Conservation (phyloP, 148 eudicot genomes). For the Hydrangea macrophylla region DNA sequence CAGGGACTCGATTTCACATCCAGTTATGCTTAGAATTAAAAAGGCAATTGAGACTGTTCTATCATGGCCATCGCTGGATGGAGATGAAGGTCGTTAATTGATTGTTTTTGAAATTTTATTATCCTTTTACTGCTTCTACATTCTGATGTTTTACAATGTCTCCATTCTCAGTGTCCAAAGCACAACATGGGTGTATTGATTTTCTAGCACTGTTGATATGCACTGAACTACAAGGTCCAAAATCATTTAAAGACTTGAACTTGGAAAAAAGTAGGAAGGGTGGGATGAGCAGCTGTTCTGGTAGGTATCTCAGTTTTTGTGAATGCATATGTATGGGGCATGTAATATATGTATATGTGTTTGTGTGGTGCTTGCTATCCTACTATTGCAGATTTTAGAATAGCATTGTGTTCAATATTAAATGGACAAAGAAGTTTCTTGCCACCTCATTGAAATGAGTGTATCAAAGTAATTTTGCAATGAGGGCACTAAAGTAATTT, state of each 20-base stretch:
- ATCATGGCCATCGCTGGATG: conserved; percentile 60
- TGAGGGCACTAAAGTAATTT: too few relatives aligned
- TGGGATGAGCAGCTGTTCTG: conserved; percentile 9
- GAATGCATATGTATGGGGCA: not conserved
- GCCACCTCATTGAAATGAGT: too few relatives aligned
- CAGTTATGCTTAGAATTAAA: conserved; percentile 33
- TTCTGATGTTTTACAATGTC: not conserved
- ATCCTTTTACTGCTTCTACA: conserved; percentile 4
- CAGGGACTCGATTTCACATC: conserved; percentile 45
- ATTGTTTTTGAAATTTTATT: not conserved
- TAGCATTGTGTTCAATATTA: too few relatives aligned
- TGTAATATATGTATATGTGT: too few relatives aligned
- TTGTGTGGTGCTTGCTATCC: too few relatives aligned
- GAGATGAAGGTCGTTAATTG: conserved; percentile 57
- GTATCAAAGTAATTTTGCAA: too few relatives aligned
- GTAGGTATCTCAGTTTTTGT: conserved; percentile 9
- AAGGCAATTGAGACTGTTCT: conserved; percentile 45
- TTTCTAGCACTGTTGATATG: conserved; percentile 75
- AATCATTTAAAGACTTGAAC: conserved; percentile 21
- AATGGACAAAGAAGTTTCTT: too few relatives aligned
- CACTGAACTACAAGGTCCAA: conserved; percentile 52
- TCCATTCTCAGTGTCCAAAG: conserved; percentile 56
- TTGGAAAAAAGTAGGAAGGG: conserved; percentile 18
- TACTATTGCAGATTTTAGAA: too few relatives aligned
- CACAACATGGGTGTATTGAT: conserved; percentile 89